Conservation (phyloP, 2,329 filamentous ascomycete species). For the Cyphellophora attinorum region DNA sequence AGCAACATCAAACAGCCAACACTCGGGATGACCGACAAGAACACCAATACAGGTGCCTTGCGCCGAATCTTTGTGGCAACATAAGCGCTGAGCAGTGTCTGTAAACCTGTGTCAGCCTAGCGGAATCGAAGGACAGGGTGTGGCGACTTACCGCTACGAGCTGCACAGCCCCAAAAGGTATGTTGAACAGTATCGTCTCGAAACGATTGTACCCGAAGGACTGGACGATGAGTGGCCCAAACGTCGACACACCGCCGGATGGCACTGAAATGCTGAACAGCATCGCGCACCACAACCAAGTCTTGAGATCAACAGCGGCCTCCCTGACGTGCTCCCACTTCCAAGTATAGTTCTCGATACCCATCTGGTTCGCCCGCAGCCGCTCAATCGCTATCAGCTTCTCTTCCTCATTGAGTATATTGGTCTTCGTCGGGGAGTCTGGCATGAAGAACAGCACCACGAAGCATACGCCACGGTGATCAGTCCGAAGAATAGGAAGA, state of each 20-base stretch:
- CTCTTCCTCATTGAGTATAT: constrained; percentile 44
- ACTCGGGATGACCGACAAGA: constrained; percentile 49
- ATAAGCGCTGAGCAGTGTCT: constrained; percentile 50
- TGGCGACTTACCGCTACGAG: too few relatives aligned
- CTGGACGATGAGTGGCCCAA: constrained; percentile 17
- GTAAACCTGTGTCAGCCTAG: too few relatives aligned
- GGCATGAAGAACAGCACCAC: constrained; percentile 50
- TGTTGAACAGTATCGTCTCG: constrained; percentile 18
- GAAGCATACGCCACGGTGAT: constrained; percentile 43
- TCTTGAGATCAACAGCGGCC: constrained; percentile 47
- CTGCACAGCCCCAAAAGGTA: constrained; percentile 35
- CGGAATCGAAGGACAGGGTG: too few relatives aligned
- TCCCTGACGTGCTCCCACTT: constrained; percentile 47
- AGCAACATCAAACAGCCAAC: constrained; percentile 47
- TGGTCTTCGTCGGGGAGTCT: constrained; percentile 52
- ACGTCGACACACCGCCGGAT: constrained; percentile 13
- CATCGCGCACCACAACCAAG: constrained; percentile 48
- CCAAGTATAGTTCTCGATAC: constrained; percentile 33
- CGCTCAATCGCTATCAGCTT: constrained; percentile 49
- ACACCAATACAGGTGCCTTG: constrained; percentile 46
- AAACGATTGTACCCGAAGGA: constrained; percentile 15
- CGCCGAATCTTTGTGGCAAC: constrained; percentile 44
- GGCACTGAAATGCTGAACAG: constrained; percentile 42
- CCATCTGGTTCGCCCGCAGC: constrained; percentile 41
- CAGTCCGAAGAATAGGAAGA: constrained; percentile 41